Percentiles rank a stretch among this genome's conserved stretches.
These are phyloP conservation scores for Rhodamnia rubescens DNA, from an alignment of 345 rosid genomes.

Conservation along the genomic window DNA sequence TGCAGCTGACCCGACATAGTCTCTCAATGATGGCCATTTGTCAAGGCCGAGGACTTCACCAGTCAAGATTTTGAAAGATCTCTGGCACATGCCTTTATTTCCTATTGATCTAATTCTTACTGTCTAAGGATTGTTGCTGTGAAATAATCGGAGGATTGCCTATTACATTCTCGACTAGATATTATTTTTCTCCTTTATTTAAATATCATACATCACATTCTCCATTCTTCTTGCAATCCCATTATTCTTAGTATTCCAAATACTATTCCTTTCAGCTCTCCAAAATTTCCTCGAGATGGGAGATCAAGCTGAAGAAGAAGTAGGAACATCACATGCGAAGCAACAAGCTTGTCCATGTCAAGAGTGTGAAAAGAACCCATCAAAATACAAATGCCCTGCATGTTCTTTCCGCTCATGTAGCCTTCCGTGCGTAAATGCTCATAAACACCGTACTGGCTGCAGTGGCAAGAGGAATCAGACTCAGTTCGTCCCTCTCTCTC, in stretches of 20 bases:
- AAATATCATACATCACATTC: background rate
- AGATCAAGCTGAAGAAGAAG: background rate
- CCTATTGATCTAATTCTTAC: background rate
- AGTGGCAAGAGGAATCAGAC: conserved; percentile 48
- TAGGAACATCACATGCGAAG: background rate
- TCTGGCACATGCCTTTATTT: background rate
- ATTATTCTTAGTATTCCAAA: background rate
- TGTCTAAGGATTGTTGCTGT: background rate
- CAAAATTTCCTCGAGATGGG: conserved; percentile 3
- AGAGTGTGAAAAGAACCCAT: conserved; percentile 45
- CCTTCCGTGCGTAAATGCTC: conserved; percentile 69
- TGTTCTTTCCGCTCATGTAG: conserved; percentile 75
- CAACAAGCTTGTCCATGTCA: conserved; percentile 22
- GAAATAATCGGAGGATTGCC: background rate
- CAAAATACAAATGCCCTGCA: conserved; percentile 83
- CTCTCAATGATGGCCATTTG: background rate
- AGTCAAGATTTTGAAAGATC: background rate
- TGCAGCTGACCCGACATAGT: background rate
- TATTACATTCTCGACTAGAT: background rate
- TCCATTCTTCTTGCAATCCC: background rate
- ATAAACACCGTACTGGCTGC: conserved; percentile 73
- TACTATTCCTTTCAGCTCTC: background rate
- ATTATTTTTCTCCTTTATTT: background rate
- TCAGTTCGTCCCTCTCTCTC: conserved; percentile 48
- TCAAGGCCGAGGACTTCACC: background rate